These are phyloP conservation scores for Saccharomyces hybrid DNA, from an alignment of 1,139 yeast species.

Conservation along the genomic window DNA sequence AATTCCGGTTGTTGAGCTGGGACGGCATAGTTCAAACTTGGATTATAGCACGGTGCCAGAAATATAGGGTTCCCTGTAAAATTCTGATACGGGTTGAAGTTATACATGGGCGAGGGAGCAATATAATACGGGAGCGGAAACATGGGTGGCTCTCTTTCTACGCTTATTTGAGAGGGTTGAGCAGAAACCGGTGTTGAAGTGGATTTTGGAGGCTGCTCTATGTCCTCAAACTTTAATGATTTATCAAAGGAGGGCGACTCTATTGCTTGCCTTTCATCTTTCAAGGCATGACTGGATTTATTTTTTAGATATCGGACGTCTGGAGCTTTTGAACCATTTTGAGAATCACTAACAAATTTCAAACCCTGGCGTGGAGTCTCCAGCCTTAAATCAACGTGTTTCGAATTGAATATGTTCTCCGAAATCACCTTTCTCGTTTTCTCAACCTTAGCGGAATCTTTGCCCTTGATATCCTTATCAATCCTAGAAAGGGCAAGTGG, in stretches of 20 bases:
- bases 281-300: not conserved
- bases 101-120: constrained; percentile 3
- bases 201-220: constrained; percentile 33
- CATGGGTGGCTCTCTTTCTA: not conserved
- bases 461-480: not conserved
- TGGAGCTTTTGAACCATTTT: not conserved
- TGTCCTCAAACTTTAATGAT: constrained; percentile 32
- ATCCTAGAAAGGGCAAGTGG: not conserved
- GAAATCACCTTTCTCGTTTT: not conserved
- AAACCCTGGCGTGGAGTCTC: not conserved
- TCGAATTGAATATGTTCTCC: not conserved
- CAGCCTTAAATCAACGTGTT: not conserved
- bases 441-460: not conserved
- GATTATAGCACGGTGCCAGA: constrained; percentile 1
- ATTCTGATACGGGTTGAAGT: constrained; percentile 3
- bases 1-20: not conserved
- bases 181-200: constrained; percentile 32
- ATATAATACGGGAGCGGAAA: not conserved
- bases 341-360: not conserved
- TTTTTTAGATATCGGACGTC: not conserved
- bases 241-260: constrained; percentile 4
- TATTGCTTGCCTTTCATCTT: constrained; percentile 4
- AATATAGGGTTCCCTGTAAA: not conserved
- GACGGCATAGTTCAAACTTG: constrained; percentile 9
- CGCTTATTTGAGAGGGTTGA: not conserved